phyloP scores from a whole-genome alignment of 805 yeast species.

The Pichia phayaonensis region DNA sequence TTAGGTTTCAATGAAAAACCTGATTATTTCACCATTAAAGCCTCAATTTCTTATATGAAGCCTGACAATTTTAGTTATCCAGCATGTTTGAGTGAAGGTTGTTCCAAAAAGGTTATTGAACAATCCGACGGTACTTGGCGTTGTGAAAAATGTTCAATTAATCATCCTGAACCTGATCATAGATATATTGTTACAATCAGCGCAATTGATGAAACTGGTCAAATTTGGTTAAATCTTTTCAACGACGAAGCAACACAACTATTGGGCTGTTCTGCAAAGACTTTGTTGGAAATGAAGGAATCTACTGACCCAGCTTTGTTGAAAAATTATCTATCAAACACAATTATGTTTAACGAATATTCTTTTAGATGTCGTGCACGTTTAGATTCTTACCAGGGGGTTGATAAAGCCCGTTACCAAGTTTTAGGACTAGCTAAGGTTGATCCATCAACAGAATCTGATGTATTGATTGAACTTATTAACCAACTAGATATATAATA shows the following conservation, averaged over 20 bases:
- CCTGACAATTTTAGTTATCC: conserved; percentile 82
- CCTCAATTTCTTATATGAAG: conserved; percentile 61
- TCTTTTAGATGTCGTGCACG: conserved; percentile 73
- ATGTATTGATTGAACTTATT: conserved; percentile 42
- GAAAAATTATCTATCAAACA: conserved; percentile 21
- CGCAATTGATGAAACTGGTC: conserved; percentile 75
- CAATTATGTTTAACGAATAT: conserved; percentile 56
- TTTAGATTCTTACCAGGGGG: conserved; percentile 78
- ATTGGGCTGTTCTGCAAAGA: conserved; percentile 55
- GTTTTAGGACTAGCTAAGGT: conserved; percentile 46
- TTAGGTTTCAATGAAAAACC: conserved; percentile 71
- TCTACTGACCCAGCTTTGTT: conserved; percentile 38
- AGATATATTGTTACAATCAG: conserved; percentile 74
- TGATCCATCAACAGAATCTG: conserved; percentile 54
- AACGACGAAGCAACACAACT: conserved; percentile 74
- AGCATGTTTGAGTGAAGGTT: conserved; percentile 70
- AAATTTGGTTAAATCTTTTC: conserved; percentile 79
- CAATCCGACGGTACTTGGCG: conserved; percentile 74
- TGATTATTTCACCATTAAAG: conserved; percentile 72
- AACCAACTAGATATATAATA: conserved; percentile 27
- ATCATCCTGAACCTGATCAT: conserved; percentile 61
- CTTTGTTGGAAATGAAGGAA: conserved; percentile 43
- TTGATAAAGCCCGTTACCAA: conserved; percentile 66
- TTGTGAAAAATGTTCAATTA: conserved; percentile 84
- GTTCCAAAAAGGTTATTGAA: conserved; percentile 79